These are phyloP conservation scores for Jamesozyma lodderae DNA, from an alignment of 805 yeast genomes.

Conservation along the genomic window DNA sequence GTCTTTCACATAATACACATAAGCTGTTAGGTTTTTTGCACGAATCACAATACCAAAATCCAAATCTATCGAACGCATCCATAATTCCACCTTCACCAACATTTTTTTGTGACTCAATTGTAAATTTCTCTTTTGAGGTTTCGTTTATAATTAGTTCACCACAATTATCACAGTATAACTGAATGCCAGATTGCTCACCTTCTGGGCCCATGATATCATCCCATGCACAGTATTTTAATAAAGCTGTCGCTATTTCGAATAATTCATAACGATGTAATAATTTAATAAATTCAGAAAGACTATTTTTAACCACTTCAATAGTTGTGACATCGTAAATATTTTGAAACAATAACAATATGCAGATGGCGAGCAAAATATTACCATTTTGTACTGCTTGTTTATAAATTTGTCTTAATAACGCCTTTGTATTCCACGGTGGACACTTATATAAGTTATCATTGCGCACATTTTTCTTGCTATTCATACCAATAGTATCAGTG, in stretches of 20 bases:
- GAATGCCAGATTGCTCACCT: constrained; percentile 32
- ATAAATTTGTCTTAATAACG: constrained; percentile 24
- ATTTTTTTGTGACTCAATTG: constrained; percentile 16
- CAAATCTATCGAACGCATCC: constrained; percentile 36
- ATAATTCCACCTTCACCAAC: constrained; percentile 27
- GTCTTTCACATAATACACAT: constrained; percentile 73
- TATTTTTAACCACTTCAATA: constrained; percentile 21
- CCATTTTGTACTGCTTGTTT: constrained; percentile 27
- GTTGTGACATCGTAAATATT: constrained; percentile 21
- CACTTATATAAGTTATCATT: too few species aligned
- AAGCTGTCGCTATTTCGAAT: constrained; percentile 29
- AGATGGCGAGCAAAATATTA: constrained; percentile 23
- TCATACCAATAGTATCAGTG: too few species aligned
- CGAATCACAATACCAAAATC: constrained; percentile 78
- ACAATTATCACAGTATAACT: constrained; percentile 57
- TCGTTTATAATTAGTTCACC: constrained; percentile 53
- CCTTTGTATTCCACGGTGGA: constrained; percentile 28
- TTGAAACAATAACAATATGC: constrained; percentile 26
- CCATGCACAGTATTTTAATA: constrained; percentile 28
- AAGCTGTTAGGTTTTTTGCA: constrained; percentile 53
- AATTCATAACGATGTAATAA: constrained; percentile 28
- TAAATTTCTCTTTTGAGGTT: constrained; percentile 34
- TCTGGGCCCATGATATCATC: constrained; percentile 24
- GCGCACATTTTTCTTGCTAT: too few species aligned
- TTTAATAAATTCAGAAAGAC: constrained; percentile 25